A percentile compares a stretch with the other conserved stretches of the same genome.
Conservation (phyloP, 1,139 yeast genomes). For the Candida neerlandica region DNA sequence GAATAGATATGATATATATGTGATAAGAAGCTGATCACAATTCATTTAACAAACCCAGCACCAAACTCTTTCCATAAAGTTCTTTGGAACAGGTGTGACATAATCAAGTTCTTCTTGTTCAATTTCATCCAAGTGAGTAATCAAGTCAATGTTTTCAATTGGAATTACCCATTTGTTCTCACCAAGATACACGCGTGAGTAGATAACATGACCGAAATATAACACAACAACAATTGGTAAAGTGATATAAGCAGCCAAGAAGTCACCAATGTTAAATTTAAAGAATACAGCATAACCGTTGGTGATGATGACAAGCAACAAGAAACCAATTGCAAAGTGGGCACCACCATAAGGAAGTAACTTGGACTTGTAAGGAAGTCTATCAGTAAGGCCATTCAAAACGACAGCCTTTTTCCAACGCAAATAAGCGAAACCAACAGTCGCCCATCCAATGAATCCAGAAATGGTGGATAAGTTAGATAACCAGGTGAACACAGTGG, state of each 20-base stretch:
- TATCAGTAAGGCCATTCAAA: conserved; percentile 41
- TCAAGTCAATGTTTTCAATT: conserved; percentile 41
- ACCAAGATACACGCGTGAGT: conserved; percentile 33
- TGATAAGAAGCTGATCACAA: neutral
- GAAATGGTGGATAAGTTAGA: conserved; percentile 72
- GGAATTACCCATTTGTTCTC: neutral
- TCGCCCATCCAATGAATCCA: conserved; percentile 71
- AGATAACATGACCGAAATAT: conserved; percentile 41
- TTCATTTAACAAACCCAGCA: conserved; percentile 34
- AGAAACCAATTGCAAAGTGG: conserved; percentile 49
- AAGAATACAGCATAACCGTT: conserved; percentile 64
- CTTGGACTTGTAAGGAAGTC: conserved; percentile 51
- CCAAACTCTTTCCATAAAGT: conserved; percentile 39
- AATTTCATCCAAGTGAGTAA: conserved; percentile 47
- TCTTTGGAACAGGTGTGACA: conserved; percentile 31
- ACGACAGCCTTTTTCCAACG: conserved; percentile 58
- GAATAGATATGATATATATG: neutral
- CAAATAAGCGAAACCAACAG: conserved; percentile 46
- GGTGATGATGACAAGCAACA: conserved; percentile 50
- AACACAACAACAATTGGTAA: conserved; percentile 54
- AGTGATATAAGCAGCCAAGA: conserved; percentile 64
- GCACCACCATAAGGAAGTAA: conserved; percentile 55
- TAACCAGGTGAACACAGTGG: conserved; percentile 63
- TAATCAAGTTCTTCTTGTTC: conserved; percentile 40
- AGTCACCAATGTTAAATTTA: conserved; percentile 51